Conservation (phyloP, 805 yeast species). For the Cyberlindnera misumaiensis region DNA sequence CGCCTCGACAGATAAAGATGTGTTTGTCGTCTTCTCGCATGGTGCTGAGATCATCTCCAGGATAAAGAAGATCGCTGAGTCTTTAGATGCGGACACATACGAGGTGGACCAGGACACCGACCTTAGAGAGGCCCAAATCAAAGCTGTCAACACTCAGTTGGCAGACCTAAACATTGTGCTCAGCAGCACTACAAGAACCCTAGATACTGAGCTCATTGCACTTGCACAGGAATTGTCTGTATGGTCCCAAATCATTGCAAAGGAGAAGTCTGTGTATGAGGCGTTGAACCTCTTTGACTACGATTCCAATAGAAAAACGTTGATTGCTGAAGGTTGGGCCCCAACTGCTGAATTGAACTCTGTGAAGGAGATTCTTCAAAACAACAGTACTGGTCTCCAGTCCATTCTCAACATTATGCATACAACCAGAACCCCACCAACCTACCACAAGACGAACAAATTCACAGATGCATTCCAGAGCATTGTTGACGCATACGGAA, state of each 20-base stretch:
- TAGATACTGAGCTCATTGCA: slow-evolving; percentile 70
- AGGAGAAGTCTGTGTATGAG: slow-evolving; percentile 82
- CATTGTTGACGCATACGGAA: slow-evolving; percentile 92
- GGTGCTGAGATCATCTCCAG: slow-evolving; percentile 70
- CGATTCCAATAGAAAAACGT: slow-evolving; percentile 66
- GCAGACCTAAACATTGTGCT: slow-evolving; percentile 60
- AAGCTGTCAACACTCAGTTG: slow-evolving; percentile 50
- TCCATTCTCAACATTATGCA: slow-evolving; percentile 52
- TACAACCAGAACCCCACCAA: slow-evolving; percentile 83
- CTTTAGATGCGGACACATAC: slow-evolving; percentile 80
- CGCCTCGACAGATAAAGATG: slow-evolving; percentile 59
- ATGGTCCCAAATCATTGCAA: slow-evolving; percentile 63
- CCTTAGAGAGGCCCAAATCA: slow-evolving; percentile 62
- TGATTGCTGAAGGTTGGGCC: slow-evolving; percentile 96
- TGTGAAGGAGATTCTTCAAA: slow-evolving; percentile 55
- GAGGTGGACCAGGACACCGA: slow-evolving; percentile 39
- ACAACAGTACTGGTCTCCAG: slow-evolving; percentile 57
- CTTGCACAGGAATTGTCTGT: slow-evolving; percentile 65
- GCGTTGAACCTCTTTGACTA: slow-evolving; percentile 75
- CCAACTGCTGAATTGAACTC: slow-evolving; percentile 68
- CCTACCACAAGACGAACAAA: slow-evolving; percentile 87
- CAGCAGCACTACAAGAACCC: slow-evolving; percentile 57
- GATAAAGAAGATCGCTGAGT: slow-evolving; percentile 79
- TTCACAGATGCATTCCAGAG: slow-evolving; percentile 90
- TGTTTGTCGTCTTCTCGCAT: slow-evolving; percentile 87